A percentile compares a stretch with the other conserved stretches of the same genome.
These are phyloP conservation scores for Peronospora destructor DNA, from an alignment of 352 stramenopile species.

Conservation along the genomic window DNA sequence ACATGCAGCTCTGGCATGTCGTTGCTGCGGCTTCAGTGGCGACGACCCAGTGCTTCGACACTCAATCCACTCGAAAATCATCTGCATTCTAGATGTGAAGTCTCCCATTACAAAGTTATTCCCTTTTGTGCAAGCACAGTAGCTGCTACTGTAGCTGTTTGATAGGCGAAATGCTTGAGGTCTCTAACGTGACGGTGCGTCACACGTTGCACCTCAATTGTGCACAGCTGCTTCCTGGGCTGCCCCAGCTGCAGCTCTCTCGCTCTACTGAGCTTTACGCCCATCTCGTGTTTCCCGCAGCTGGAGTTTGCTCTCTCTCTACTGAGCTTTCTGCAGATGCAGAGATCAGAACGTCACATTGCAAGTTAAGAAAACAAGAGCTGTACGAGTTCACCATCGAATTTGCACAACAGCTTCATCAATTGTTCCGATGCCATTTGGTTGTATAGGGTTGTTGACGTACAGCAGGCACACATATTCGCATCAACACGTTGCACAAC, in stretches of 20 bases:
- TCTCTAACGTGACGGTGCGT: conserved; percentile 9
- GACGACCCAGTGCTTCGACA: no score
- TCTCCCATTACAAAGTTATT: neutral
- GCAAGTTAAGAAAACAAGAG: conserved; percentile 15
- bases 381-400: conserved; percentile 16
- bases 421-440: conserved; percentile 23
- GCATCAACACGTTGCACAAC: conserved; percentile 15
- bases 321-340: conserved; percentile 18
- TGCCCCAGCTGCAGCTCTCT: conserved; percentile 5
- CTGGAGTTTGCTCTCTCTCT: conserved; percentile 11
- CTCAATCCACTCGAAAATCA: no score
- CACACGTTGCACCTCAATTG: conserved; percentile 1
- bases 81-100: neutral
- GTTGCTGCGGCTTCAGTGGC: no score
- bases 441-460: conserved; percentile 16
- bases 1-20: no score
- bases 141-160: neutral
- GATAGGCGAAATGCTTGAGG: neutral
- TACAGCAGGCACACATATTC: conserved; percentile 18
- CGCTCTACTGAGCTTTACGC: neutral
- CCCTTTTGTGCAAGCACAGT: neutral
- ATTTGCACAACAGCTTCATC: conserved; percentile 22
- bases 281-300: neutral
- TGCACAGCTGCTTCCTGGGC: neutral
- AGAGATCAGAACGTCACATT: conserved; percentile 17